Base-by-base conservation (phyloP, 163 green algal genomes). In the Scenedesmus sp. region DNA sequence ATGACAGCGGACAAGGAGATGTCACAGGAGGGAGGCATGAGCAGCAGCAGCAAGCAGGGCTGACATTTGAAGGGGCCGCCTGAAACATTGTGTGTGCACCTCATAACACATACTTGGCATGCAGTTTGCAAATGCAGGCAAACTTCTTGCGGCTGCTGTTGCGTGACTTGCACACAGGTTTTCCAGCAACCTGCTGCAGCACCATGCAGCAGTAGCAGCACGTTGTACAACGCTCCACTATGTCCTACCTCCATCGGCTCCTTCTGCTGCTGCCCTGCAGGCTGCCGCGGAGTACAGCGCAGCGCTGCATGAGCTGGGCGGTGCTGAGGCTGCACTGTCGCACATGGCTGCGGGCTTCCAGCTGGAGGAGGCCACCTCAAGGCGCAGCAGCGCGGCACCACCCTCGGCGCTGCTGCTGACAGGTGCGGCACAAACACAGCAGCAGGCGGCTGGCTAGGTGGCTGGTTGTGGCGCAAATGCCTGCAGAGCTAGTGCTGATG, bases 291-390 rank as follows among this genome's bases (percentile, higher is more conserved):
- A 79, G 23, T 79, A 79, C 70, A 79, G 23, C 70, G 4, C 23
- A 7, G 64, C 62, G 20, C 46, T 60, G 16, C 13, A 26, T 10
- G 76, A 88, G 9, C 26, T 89, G 18, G 81, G 57, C 23, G 64
- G 23, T 59, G 81, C 81, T 20, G 81, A 86, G 26, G 62, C 20
- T 26, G 81, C 88, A 8, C 59, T 92, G 81, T 26, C 13, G 2
- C 13, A 84, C 81, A 70, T 92, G 88, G 64, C 82, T 52, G 88
- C n/a, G 20, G 88, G 81, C 64, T 88, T 92, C 54, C 62, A 88
- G 64, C 64, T 92, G 57, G 88, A 92, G 88, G 82, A 92, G 57
- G 81, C 70, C 9, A 73, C 82, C 8, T 88, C 88, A 57, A 20
- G 64, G 0, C 62, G 34, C 81, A 89, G 59, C 82, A 92, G 52